phyloP scores from a whole-genome alignment of 441 rosid species.

The Omphalea diandra region DNA sequence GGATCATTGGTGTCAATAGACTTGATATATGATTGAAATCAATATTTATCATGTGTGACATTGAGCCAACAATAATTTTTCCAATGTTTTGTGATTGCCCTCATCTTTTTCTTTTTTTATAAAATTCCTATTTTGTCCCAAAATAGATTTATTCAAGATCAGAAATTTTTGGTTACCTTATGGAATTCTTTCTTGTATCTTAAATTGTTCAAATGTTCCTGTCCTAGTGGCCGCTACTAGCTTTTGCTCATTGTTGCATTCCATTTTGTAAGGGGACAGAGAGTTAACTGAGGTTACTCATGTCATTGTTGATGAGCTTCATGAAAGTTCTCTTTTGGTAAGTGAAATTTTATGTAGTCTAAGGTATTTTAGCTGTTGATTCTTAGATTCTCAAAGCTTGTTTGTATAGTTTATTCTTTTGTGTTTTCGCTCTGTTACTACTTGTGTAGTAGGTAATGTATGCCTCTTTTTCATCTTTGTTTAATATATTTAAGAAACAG shows the following conservation, averaged over 20 bases:
- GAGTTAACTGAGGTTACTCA: conserved; percentile 77
- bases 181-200: neutral
- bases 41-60: too few relatives aligned
- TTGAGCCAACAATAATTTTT: neutral
- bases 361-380: neutral
- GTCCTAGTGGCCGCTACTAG: neutral
- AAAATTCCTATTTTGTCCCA: neutral
- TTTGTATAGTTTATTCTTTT: conserved; percentile 1
- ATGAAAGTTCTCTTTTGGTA: conserved; percentile 92
- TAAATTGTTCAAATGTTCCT: neutral
- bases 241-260: conserved; percentile 4
- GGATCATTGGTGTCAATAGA: neutral
- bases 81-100: neutral
- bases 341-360: conserved; percentile 28
- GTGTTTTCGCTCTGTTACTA: neutral
- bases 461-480: neutral
- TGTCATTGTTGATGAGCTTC: conserved; percentile 95
- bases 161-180: neutral
- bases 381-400: neutral
- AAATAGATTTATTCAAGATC: neutral
- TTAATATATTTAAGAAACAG: neutral
- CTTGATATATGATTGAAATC: too few relatives aligned
- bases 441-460: neutral
- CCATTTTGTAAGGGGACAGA: conserved; percentile 63
- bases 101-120: neutral